These are phyloP conservation scores for Polytrichum commune DNA, from an alignment of 225 moss, liverwort and hornwort species.

Conservation along the genomic window DNA sequence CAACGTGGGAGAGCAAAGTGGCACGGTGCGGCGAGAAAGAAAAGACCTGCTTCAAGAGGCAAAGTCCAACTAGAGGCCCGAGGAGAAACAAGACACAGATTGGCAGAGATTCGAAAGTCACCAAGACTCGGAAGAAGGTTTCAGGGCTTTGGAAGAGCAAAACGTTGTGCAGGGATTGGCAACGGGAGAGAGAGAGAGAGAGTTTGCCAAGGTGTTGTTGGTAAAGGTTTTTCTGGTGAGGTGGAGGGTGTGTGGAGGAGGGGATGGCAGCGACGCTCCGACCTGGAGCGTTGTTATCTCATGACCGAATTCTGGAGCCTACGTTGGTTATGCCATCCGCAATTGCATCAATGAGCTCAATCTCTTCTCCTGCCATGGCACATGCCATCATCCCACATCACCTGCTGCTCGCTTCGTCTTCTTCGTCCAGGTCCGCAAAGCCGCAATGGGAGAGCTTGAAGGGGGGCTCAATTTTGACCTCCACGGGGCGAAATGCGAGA, in stretches of 20 bases:
- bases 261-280: constrained; percentile 33
- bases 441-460: background rate
- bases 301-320: constrained; percentile 7
- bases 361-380: background rate
- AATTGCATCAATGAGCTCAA: constrained; percentile 5
- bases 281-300: constrained; percentile 21
- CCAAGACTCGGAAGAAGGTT: too few species aligned
- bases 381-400: background rate
- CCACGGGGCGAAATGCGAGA: background rate
- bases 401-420: background rate
- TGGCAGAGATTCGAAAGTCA: background rate
- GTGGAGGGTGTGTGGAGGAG: background rate
- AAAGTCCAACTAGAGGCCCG: background rate
- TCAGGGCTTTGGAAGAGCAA: too few species aligned
- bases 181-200: too few species aligned
- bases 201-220: too few species aligned
- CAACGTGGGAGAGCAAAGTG: background rate
- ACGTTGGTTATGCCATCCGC: background rate
- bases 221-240: background rate
- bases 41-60: background rate
- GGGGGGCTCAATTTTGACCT: background rate
- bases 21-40: background rate
- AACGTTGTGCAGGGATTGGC: too few species aligned
- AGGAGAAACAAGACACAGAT: background rate
- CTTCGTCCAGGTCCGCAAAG: constrained; percentile 7